phyloP scores from a whole-genome alignment of 2,329 filamentous ascomycete genomes.

The Akanthomyces dipterigenus region DNA sequence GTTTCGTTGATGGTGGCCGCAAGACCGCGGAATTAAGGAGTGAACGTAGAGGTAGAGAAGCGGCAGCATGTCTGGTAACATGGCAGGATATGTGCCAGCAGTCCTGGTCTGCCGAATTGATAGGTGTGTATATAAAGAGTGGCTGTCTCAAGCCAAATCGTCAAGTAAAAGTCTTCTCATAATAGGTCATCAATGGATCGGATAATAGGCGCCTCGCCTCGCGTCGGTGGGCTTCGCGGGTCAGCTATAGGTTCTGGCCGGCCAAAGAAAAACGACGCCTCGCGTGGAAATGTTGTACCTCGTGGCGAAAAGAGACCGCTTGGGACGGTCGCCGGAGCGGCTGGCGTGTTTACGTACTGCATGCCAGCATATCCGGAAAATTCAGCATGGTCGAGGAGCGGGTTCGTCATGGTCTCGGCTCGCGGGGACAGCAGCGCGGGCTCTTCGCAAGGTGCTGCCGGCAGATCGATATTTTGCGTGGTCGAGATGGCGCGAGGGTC shows the following conservation, averaged over 20 bases:
- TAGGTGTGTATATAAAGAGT: neutral
- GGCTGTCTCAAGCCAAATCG: neutral
- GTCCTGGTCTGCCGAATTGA: constrained; percentile 2
- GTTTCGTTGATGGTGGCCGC: neutral
- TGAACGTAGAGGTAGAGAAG: neutral
- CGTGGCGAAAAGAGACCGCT: constrained; percentile 46
- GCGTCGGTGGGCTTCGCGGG: constrained; percentile 68
- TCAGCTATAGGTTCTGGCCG: constrained; percentile 49
- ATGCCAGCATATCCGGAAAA: constrained; percentile 30
- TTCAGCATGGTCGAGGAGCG: constrained; percentile 40
- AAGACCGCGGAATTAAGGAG: neutral
- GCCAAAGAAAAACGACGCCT: constrained; percentile 46
- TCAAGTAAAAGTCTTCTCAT: constrained; percentile 32
- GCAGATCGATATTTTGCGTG: neutral
- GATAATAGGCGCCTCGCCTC: constrained; percentile 67
- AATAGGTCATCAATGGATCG: constrained; percentile 73
- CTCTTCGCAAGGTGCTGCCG: constrained; percentile 28
- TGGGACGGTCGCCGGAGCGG: constrained; percentile 38
- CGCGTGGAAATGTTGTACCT: constrained; percentile 45
- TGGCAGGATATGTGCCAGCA: constrained; percentile 5
- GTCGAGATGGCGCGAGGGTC: neutral
- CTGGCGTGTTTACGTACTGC: constrained; percentile 46
- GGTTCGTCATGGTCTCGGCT: constrained; percentile 65
- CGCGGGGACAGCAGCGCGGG: constrained; percentile 64
- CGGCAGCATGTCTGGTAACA: neutral